Base-by-base conservation (phyloP, 1,284 basidiomycete species). In the Sphaerobolus stellatus region DNA sequence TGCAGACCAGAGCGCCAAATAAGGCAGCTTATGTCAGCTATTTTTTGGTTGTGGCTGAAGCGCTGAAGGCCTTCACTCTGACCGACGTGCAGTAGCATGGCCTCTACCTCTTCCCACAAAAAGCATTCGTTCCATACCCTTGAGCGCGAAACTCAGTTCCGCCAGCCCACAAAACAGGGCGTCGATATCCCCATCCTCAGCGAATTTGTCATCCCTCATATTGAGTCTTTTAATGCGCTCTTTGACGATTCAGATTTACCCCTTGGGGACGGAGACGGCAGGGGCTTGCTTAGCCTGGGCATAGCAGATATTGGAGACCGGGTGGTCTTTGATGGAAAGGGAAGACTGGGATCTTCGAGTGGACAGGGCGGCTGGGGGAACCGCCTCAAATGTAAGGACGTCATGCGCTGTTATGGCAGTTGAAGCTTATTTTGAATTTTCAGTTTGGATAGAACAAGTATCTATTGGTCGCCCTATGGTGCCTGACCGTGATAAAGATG, bases 161-260 rank as follows among this genome's bases (percentile, higher is more conserved):
- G 83, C 68, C 79, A 86, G 56, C 97, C 97, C 0, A 80, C 88
- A 18, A 77, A 78, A 61, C 73, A 82, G 46, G 82, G 82, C 20
- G 82, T 88, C 34, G 84, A 87, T 16, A 86, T 92, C 56, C 85
- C 86, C 16, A 90, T 92, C 54, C 80, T 99, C 54, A 93, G 96
- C 63, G 92, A 97, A 72, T 92, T 99, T 63, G 92, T 98, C 54
- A 79, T 84, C 28, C 97, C 97, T 9, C 95, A 98, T 68, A 84
- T 99, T 59, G 91, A 98, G 71, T 94, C 92, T 41, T 99, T 99
- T 80, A 97, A 99, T 70, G 88, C 94, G 11, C 80, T 99, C 29
- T 93, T 97, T 67, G 92, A 96, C 64, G 91, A 92, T 63, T 90
- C 86, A 50, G 87, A 83, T 5, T 68, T 86, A 58, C 85, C 82